Evolutionary conservation across 768 basidiomycete genomes (phyloP), one percentile per base, ranked within the genome.

Genomic region (Tulasnella sp.): DNA sequence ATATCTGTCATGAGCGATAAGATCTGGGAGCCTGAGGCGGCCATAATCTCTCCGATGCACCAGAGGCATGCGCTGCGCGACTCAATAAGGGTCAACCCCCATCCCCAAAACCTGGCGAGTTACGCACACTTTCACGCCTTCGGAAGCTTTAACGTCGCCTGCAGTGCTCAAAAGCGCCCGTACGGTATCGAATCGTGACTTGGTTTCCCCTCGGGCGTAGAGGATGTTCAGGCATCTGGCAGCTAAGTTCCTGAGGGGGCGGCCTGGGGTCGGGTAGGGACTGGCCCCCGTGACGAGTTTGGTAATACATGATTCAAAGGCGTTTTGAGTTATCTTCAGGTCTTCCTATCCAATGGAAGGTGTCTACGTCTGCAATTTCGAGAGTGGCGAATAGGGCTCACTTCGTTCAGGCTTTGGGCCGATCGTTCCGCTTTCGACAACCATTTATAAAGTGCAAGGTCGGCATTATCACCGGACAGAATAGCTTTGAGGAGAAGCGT

Each of bases 1-100:
- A 96, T 92, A 82, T 99, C 97, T 39, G 91, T 88, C 90, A 96
- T 92, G 81, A 96, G 92, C 0, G 96, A 98, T 96, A 98, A 97
- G 83, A 96, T 91, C 86, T 98, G 93, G 5, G 91, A 87, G 5
- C 97, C 97, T 82, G 92, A 93, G 7, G 86, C 86, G 37, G 86
- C 88, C 93, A 98, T 98, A 10, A 98, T 84, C 83, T 97, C 95
- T 3, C 95, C 96, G 32, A 96, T 89, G 79, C 92, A 92, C 79
- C 91, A 93, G 82, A 95, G 91, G 71, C 69, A 77, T 15, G 77
- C 77, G 20, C 3, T 93, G 91, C 15, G 95, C 23, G 93, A 79
- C 94, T 96, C 79, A 23, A 67, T 32, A 9, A 55, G 61, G 18
- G 23, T 37, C 20, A 69, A 72, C 20, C 83, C 92, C 81, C 82